A percentile compares a stretch with the other conserved stretches of the same genome.
These are phyloP conservation scores for Avena insularis DNA, from an alignment of 176 grass and related monocot genomes.

Conservation along the genomic window DNA sequence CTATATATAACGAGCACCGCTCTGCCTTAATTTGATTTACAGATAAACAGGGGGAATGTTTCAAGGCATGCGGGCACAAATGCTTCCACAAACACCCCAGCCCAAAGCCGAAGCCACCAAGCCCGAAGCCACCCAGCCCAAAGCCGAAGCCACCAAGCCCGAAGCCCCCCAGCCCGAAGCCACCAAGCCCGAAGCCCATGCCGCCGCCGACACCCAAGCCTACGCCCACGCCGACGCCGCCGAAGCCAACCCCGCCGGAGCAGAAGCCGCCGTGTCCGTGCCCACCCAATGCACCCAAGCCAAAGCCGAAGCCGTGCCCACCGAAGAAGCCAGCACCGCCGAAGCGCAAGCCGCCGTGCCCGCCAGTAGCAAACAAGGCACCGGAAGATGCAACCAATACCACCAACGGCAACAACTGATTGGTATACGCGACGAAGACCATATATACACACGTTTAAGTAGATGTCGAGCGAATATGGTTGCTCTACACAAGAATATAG, in stretches of 20 bases:
- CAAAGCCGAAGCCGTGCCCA: not conserved
- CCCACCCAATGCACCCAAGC: not conserved
- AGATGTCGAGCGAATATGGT: not conserved
- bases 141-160: not conserved
- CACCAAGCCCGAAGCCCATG: not conserved
- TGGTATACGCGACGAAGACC: not conserved
- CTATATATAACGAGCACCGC: not conserved
- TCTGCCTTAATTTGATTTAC: not conserved
- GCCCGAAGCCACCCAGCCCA: not conserved
- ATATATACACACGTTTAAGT: not conserved
- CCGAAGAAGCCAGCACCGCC: not conserved
- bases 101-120: not conserved
- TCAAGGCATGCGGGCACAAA: slow-evolving; percentile 22
- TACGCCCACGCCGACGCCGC: not conserved
- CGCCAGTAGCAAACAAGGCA: not conserved
- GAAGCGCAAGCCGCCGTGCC: not conserved
- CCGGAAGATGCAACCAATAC: not conserved
- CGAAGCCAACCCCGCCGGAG: not conserved
- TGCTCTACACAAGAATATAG: not conserved
- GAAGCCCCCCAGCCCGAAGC: not conserved
- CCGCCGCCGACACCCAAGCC: not conserved
- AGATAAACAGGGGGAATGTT: slow-evolving; percentile 40
- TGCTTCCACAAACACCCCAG: slow-evolving; percentile 30
- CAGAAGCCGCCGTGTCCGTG: not conserved
- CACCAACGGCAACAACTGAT: not conserved